phyloP scores from a whole-genome alignment of 2,329 filamentous ascomycete genomes.

The Colletotrichum salicis region DNA sequence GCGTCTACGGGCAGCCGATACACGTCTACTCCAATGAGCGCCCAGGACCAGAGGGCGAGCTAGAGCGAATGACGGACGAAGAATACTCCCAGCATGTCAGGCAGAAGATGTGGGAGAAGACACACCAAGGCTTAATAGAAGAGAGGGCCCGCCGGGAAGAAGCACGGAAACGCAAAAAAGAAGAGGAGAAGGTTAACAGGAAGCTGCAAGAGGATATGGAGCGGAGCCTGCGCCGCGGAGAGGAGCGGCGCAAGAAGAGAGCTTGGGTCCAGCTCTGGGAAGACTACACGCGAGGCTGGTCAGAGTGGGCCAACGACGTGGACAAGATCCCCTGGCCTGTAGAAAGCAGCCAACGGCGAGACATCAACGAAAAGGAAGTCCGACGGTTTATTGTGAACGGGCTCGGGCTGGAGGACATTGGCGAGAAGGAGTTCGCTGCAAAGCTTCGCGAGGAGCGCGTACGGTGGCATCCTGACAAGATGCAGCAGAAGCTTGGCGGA shows the following conservation, averaged over 20 bases:
- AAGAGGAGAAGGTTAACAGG: slow-evolving; percentile 60
- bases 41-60: slow-evolving; percentile 59
- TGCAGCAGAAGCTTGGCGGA: slow-evolving; percentile 86
- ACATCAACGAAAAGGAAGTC: slow-evolving; percentile 69
- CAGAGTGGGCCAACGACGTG: slow-evolving; percentile 56
- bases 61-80: slow-evolving; percentile 91
- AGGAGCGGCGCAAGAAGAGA: slow-evolving; percentile 67
- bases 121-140: slow-evolving; percentile 83
- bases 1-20: slow-evolving; percentile 95
- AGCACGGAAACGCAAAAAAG: slow-evolving; percentile 60
- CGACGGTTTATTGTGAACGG: slow-evolving; percentile 74
- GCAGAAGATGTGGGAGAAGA: slow-evolving; percentile 94
- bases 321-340: slow-evolving; percentile 78
- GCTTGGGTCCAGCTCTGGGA: slow-evolving; percentile 71
- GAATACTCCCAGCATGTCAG: slow-evolving; percentile 90
- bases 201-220: slow-evolving; percentile 67
- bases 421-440: slow-evolving; percentile 57
- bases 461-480: slow-evolving; percentile 97
- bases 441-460: slow-evolving; percentile 85
- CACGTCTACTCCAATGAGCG: slow-evolving; percentile 75
- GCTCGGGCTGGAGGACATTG: slow-evolving; percentile 52
- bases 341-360: slow-evolving; percentile 64
- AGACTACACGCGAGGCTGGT: slow-evolving; percentile 74
- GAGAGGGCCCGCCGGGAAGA: slow-evolving; percentile 74
- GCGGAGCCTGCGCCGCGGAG: slow-evolving; percentile 72